phyloP scores from a whole-genome alignment of 129 eudicot species.

The Flaveria bidentis region DNA sequence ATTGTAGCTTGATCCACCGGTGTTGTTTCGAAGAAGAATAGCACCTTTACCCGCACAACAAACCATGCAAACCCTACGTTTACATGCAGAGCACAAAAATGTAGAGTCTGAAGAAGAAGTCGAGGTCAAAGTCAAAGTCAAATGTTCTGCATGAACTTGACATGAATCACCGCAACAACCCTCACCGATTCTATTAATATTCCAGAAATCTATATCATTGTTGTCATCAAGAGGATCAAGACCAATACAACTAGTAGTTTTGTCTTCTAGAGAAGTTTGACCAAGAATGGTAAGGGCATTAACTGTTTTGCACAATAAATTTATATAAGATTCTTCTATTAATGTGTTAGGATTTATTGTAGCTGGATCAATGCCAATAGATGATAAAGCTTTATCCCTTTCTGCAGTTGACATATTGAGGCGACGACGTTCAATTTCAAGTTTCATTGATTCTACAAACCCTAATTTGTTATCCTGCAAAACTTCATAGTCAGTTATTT shows the following conservation, averaged over 20 bases:
- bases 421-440: constrained; percentile 80
- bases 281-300: constrained; percentile 76
- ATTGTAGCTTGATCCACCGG: constrained; percentile 35
- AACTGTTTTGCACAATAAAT: constrained; percentile 60
- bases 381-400: constrained; percentile 76
- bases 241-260: constrained; percentile 57
- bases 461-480: constrained; percentile 69
- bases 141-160: constrained; percentile 62
- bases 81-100: constrained; percentile 59
- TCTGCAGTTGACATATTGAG: constrained; percentile 74
- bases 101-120: constrained; percentile 35
- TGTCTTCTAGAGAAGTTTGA: constrained; percentile 75
- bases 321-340: constrained; percentile 59
- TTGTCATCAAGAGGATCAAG: constrained; percentile 50
- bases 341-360: constrained; percentile 69
- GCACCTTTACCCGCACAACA: constrained; percentile 96
- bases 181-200: constrained; percentile 64
- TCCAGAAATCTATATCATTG: constrained; percentile 75
- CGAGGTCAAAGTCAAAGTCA: constrained; percentile 32
- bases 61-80: constrained; percentile 66
- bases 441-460: constrained; percentile 82
- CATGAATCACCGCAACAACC: constrained; percentile 68
- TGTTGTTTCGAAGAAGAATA: constrained; percentile 56
- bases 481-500: constrained; percentile 11
- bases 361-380: constrained; percentile 84